These are phyloP conservation scores for Globisporangium rhizosaccharum DNA, from an alignment of 352 stramenopile genomes.

Conservation along the genomic window DNA sequence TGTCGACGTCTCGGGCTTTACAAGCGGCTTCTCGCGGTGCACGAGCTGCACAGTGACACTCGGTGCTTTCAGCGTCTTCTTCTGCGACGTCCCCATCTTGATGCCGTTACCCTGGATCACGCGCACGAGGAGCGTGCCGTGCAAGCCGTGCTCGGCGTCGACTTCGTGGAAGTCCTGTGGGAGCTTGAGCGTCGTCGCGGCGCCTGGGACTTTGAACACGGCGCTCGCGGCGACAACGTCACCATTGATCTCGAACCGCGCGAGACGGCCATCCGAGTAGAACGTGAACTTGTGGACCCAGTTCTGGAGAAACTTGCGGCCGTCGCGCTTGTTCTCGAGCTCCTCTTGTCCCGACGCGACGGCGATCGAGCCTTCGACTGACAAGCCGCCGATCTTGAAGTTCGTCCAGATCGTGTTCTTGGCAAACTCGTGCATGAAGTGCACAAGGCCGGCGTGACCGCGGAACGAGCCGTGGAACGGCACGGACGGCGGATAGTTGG, in stretches of 20 bases:
- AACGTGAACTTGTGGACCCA: slow-evolving; percentile 91
- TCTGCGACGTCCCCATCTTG: slow-evolving; percentile 59
- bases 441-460: slow-evolving; percentile 61
- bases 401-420: slow-evolving; percentile 79
- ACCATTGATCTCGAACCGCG: slow-evolving; percentile 85
- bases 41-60: slow-evolving; percentile 53
- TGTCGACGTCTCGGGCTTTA: slow-evolving; percentile 26
- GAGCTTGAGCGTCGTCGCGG: slow-evolving; percentile 81
- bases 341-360: slow-evolving; percentile 84
- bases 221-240: slow-evolving; percentile 82
- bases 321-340: slow-evolving; percentile 81
- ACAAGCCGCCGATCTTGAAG: slow-evolving; percentile 83
- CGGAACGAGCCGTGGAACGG: slow-evolving; percentile 82
- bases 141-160: slow-evolving; percentile 66
- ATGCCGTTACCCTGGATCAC: slow-evolving; percentile 81
- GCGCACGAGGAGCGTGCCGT: slow-evolving; percentile 64
- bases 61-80: slow-evolving; percentile 64
- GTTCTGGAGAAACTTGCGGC: slow-evolving; percentile 83
- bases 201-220: slow-evolving; percentile 83
- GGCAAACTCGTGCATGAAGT: slow-evolving; percentile 78
- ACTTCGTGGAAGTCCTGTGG: slow-evolving; percentile 87
- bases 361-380: slow-evolving; percentile 77
- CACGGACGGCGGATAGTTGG: slow-evolving; percentile 85
- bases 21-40: slow-evolving; percentile 50
- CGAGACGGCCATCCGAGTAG: slow-evolving; percentile 74